Percentiles rank a stretch among this genome's conserved stretches.
Conservation (phyloP, 176 grass and related monocot species). For the Musa troglodytarum region DNA sequence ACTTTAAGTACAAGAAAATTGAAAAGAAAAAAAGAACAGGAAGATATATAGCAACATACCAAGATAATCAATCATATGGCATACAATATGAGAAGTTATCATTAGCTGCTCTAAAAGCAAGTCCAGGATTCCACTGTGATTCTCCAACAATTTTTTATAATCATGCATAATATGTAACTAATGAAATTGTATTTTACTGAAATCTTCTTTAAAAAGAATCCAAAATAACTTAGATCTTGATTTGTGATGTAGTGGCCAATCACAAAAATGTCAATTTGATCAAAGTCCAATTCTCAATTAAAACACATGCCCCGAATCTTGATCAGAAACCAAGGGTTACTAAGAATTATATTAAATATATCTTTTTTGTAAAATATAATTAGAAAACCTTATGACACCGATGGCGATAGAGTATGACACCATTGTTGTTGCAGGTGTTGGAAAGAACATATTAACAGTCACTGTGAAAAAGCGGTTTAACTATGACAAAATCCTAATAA, state of each 20-base stretch:
- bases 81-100: too few species aligned
- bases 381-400: too few species aligned
- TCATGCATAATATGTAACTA: too few species aligned
- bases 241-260: neutral
- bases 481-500: neutral
- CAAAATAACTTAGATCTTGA: neutral
- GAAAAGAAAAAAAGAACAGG: conserved; percentile 5
- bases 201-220: neutral
- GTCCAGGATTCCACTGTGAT: too few species aligned
- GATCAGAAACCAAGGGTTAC: too few species aligned
- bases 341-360: too few species aligned
- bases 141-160: too few species aligned
- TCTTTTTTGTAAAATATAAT: too few species aligned
- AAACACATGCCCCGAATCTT: too few species aligned
- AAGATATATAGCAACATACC: conserved; percentile 1
- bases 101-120: too few species aligned
- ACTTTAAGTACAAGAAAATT: conserved; percentile 1
- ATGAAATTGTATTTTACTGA: neutral
- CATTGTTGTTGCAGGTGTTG: neutral
- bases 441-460: neutral
- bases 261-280: neutral
- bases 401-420: neutral
- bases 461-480: neutral
- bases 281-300: too few species aligned
- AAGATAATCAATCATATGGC: too few species aligned